Evolutionary conservation across 768 basidiomycete species (phyloP), one percentile per base, ranked within the genome.

Genomic region (Lactarius sanguifluus): DNA sequence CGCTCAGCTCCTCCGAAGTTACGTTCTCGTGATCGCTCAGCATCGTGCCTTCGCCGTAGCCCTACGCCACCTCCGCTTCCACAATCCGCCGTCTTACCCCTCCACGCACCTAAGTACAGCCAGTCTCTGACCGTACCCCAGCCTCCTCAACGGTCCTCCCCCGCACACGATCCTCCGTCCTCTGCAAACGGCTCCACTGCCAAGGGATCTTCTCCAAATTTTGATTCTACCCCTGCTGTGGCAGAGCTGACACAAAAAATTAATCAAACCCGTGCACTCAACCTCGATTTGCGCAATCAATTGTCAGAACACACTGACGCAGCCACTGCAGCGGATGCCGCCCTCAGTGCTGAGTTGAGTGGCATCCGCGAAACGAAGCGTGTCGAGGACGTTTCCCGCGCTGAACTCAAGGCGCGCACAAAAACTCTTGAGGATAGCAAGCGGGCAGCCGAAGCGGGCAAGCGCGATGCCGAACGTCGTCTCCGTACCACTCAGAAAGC

Each of bases 401-500:
- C 83, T 28, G 95, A 97, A 73, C 79, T 92, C 63, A 95, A 94
- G 76, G 76, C 83, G n/a, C 87, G 89, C 58, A 91, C 91, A 57
- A 96, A 96, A 77, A 75, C 81, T 2, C 79, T 98, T 2, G 96
- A 99, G 71, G 96, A 99, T 75, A 79, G 86, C 62, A 91, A 89
- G 76, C 88, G 96, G 38, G 80, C 80, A 34, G 93, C 94, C 13
- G 97, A 99, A 77, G 81, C 84, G 59, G 77, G 81, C 60, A 90
- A 87, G 74, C 83, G 87, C 55, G 96, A 98, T 57, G 93, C 90
- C 5, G 96, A 98, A 77, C 94, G 92, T 80, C 88, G 88, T 71
- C 81, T 96, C 66, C 90, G 87, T 72, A 80, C 82, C n/a, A 86
- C 85, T 18, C 86, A 87, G 74, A 81, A 73, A 52, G 79, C 83